Base-by-base conservation (phyloP, 768 basidiomycete genomes). In the Pulveroboletus sp. region DNA sequence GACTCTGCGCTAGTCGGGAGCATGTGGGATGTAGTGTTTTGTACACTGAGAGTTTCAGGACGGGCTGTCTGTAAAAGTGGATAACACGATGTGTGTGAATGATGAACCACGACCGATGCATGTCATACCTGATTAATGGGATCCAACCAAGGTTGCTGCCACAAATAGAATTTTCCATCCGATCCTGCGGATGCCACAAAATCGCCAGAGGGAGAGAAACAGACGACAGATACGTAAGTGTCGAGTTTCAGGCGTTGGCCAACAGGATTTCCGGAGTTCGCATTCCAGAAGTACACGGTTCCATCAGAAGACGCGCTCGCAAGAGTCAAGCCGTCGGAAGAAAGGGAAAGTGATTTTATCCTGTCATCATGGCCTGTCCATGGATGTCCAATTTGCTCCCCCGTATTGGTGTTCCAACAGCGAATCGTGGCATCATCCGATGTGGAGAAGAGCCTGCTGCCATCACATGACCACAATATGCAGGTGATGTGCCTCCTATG, bases 361-460 rank as follows among this genome's bases (percentile, higher is more conserved):
- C 1, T 0, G 11, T 48, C 27, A 0, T 60, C 46, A 26, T 69
- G 60, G 13, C 62, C 30, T 49, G 1, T 15, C 59, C 59, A 56
- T 0, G 42, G 51, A 1, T 24, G n/a, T 49, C 48, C 57, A 1
- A 62, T 32, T 14, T 14, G 39, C 15, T 40, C 3, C 6, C 49
- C 49, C 6, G 55, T 43, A 3, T 15, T 5, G 4, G 44, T 6
- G 14, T 47, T 17, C 59, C 59, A 61, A 14, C 43, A 43, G 13
- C 36, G 39, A 40, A 55, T 57, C 1, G 45, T 39, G 14, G 43
- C 3, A 27, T 45, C 27, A 8, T 3, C 5, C 10, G 38, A 39
- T 6, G 38, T 18, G 11, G 18, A 31, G 15, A 41, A 36, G 13
- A 56, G 41, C 28, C 13, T 33, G 1, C 6, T 26, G 1, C 45